Evolutionary conservation across 768 basidiomycete genomes (phyloP).

Genomic region (Lentinus tigrinus): DNA sequence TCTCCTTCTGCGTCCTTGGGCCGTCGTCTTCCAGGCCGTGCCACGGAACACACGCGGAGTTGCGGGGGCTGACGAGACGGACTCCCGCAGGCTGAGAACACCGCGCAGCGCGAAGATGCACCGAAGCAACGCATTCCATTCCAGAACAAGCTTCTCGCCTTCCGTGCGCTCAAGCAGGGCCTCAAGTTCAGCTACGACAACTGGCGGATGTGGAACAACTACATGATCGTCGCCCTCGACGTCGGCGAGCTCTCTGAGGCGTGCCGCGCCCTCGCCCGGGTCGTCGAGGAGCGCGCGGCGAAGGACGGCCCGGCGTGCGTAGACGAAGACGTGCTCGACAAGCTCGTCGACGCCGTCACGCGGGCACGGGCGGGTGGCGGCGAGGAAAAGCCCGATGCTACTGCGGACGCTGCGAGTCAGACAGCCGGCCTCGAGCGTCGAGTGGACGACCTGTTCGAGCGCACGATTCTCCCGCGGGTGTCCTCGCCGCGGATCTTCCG

Average conservation of each 20-base stretch:
- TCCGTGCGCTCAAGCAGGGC: slow-evolving; percentile 89
- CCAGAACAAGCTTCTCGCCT: slow-evolving; percentile 82
- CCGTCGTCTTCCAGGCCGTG: too few relatives aligned
- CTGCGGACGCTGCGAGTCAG: slow-evolving; percentile 46
- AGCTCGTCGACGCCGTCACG: slow-evolving; percentile 85
- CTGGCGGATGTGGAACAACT: slow-evolving; percentile 99
- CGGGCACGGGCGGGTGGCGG: slow-evolving; percentile 34
- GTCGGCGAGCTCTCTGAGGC: slow-evolving; percentile 91
- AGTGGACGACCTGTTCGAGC: slow-evolving; percentile 73
- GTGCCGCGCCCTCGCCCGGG: slow-evolving; percentile 74
- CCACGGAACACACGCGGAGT: not conserved
- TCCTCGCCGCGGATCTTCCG: slow-evolving; percentile 79
- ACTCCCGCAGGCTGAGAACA: slow-evolving; percentile 5
- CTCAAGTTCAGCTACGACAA: slow-evolving; percentile 82
- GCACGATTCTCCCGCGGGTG: slow-evolving; percentile 77
- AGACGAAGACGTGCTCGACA: slow-evolving; percentile 86
- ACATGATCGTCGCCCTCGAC: slow-evolving; percentile 90
- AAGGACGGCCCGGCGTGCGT: slow-evolving; percentile 55
- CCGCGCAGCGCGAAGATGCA: slow-evolving; percentile 16
- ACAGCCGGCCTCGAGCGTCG: slow-evolving; percentile 65
- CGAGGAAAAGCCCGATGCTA: slow-evolving; percentile 4
- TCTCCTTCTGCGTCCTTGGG: not conserved
- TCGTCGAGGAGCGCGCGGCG: slow-evolving; percentile 72
- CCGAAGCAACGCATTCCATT: slow-evolving; percentile 46
- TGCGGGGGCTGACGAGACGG: not conserved